Conservation (phyloP, 225 moss, liverwort and hornwort genomes). For the Bryum argenteum region DNA sequence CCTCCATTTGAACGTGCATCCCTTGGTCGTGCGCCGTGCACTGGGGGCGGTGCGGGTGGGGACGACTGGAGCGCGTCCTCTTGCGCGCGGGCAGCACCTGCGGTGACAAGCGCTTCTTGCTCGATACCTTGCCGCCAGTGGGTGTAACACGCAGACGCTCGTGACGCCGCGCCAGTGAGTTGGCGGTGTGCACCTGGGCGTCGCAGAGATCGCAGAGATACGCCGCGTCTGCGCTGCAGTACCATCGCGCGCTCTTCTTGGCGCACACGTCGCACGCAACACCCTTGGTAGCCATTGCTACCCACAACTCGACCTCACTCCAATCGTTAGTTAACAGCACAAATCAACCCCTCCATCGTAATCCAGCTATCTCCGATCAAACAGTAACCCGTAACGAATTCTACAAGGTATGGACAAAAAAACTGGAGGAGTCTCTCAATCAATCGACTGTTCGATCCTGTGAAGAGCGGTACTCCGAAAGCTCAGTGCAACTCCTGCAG, state of each 20-base stretch:
- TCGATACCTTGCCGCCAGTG: slow-evolving; percentile 32
- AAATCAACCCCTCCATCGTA: not conserved
- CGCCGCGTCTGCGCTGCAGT: slow-evolving; percentile 84
- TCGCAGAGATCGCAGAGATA: slow-evolving; percentile 86
- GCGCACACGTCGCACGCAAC: slow-evolving; percentile 79
- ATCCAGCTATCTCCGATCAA: not conserved
- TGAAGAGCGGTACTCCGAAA: slow-evolving; percentile 9
- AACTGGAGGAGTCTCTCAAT: slow-evolving; percentile 9
- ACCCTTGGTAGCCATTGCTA: slow-evolving; percentile 44
- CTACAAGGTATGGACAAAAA: not conserved
- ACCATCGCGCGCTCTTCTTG: slow-evolving; percentile 63
- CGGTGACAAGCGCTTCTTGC: not conserved
- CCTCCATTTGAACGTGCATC: slow-evolving; percentile 25
- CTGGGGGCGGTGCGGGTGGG: slow-evolving; percentile 48
- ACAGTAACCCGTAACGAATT: not conserved
- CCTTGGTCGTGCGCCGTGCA: not conserved
- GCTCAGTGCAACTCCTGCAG: not conserved
- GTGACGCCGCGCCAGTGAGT: slow-evolving; percentile 77
- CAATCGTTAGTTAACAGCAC: not conserved
- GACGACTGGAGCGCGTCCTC: slow-evolving; percentile 48
- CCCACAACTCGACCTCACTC: not conserved
- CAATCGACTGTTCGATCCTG: slow-evolving; percentile 13
- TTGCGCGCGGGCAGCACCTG: slow-evolving; percentile 49
- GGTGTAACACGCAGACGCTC: slow-evolving; percentile 71
- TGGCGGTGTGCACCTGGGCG: slow-evolving; percentile 76